Evolutionary conservation across 306 rosid species (phyloP), one percentile per base, ranked within the genome.

Genomic region (Cucurbita moschata): DNA sequence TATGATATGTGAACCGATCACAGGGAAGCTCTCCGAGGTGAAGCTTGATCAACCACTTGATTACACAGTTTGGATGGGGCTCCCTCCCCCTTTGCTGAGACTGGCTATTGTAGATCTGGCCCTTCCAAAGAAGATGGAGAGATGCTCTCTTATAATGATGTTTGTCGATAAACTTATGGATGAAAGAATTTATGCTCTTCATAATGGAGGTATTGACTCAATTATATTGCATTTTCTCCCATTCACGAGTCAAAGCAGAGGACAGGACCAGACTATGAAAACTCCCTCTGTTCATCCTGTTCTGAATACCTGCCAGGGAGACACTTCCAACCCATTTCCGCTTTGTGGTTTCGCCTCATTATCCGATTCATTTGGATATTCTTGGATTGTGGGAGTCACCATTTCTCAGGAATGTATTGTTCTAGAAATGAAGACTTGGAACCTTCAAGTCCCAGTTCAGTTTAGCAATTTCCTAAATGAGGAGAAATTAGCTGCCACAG

Each of bases 341-440:
- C 83, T 95, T 23, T 85, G 82, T 68, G 97, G 99, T 26, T 95
- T 88, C 82, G 89, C 81, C 78, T 89, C 97, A 39, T 72, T 95
- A 75, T 91, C 93, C 5, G 99, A 95, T 91, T 89, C 99, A 46
- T 95, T 95, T 76, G 99, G 97, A 65, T 95, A 88, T 88, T 91
- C 97, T 7, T 95, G 99, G 99, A 84, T 89, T 77, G 89, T 89
- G 70, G 96, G 91, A 56, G 86, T 87, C 74, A 83, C 97, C 58
- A 77, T 72, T 82, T 83, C 88, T 77, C 86, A 37, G 44, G 97
- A 91, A 77, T 95, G 97, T 81, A 77, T 89, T 63, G 83, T 89
- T 83, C 82, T 91, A 38, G 99, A 95, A 84, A 86, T 90, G 92
- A 91, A 89, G 82, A 88, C 92, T 51, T 89, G 89, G 90, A 77